phyloP scores from a whole-genome alignment of 2,329 filamentous ascomycete genomes.

The Alternaria ethzedia region DNA sequence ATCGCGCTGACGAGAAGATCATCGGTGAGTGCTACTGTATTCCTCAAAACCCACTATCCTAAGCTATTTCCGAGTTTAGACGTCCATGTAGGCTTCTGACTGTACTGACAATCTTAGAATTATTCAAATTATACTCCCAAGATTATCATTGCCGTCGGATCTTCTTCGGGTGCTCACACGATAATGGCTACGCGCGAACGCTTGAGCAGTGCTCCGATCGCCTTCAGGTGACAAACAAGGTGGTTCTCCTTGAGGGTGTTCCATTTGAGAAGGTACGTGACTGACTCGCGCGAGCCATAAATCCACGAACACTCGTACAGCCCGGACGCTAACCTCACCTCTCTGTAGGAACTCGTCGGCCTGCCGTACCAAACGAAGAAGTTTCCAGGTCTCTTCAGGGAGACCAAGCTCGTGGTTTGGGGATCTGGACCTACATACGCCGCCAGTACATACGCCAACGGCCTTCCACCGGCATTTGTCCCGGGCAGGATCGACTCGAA shows the following conservation, averaged over 20 bases:
- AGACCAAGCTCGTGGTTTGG: slow-evolving; percentile 52
- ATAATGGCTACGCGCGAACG: slow-evolving; percentile 60
- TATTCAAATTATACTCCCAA: slow-evolving; percentile 61
- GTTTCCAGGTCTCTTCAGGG: slow-evolving; percentile 61
- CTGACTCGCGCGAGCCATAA: too few relatives aligned
- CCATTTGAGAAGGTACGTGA: slow-evolving; percentile 56
- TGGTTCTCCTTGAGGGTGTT: slow-evolving; percentile 64
- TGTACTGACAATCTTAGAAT: slow-evolving; percentile 47
- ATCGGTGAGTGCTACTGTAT: slow-evolving; percentile 50
- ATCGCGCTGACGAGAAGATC: slow-evolving; percentile 55
- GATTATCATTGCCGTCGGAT: slow-evolving; percentile 67
- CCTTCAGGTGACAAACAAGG: slow-evolving; percentile 52
- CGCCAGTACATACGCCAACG: not conserved
- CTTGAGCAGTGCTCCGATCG: slow-evolving; percentile 59
- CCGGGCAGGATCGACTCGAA: not conserved
- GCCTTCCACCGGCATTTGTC: not conserved
- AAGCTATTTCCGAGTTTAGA: too few relatives aligned
- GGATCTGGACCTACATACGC: slow-evolving; percentile 1
- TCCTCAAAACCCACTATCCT: too few relatives aligned
- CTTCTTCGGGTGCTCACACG: slow-evolving; percentile 65
- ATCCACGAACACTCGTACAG: too few relatives aligned
- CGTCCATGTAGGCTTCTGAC: too few relatives aligned
- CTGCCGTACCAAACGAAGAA: slow-evolving; percentile 60
- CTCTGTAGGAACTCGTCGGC: slow-evolving; percentile 50
- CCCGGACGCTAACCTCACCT: not conserved